These are phyloP conservation scores for Lentinus polychrous DNA, from an alignment of 1,284 basidiomycete species.

Conservation along the genomic window DNA sequence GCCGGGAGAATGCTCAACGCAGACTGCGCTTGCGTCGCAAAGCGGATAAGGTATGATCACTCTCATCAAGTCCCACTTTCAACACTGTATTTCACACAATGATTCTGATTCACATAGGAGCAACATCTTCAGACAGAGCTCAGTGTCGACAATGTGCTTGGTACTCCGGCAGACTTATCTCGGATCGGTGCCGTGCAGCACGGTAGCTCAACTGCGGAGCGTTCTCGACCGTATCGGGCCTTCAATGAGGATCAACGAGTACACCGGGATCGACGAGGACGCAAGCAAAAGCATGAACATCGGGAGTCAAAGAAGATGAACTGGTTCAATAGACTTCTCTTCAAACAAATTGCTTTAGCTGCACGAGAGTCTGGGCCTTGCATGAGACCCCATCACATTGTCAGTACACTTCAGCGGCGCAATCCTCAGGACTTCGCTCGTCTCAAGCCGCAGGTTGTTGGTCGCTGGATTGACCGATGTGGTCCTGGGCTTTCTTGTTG, in stretches of 20 bases:
- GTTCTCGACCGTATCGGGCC: not conserved
- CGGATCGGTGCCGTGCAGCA: too few species aligned
- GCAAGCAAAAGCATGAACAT: not conserved
- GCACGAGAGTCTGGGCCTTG: not conserved
- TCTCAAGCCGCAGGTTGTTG: conserved; percentile 1
- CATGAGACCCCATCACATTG: not conserved
- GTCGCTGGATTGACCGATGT: not conserved
- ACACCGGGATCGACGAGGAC: not conserved
- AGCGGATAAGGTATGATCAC: too few species aligned
- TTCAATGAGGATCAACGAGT: not conserved
- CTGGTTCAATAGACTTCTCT: not conserved
- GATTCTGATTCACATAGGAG: too few species aligned
- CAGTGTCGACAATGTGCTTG: too few species aligned
- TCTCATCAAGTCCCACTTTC: too few species aligned
- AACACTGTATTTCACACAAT: too few species aligned
- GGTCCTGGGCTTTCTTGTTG: not conserved
- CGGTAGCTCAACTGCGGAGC: too few species aligned
- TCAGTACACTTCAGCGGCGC: not conserved
- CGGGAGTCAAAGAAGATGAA: not conserved
- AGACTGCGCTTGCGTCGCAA: too few species aligned
- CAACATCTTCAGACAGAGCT: too few species aligned
- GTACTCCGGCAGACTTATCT: too few species aligned
- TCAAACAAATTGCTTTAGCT: conserved; percentile 1
- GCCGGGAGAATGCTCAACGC: too few species aligned
- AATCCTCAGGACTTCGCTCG: not conserved